Evolutionary conservation across 169 alveolate species (phyloP).

Genomic region (Amoebophrya sp.): DNA sequence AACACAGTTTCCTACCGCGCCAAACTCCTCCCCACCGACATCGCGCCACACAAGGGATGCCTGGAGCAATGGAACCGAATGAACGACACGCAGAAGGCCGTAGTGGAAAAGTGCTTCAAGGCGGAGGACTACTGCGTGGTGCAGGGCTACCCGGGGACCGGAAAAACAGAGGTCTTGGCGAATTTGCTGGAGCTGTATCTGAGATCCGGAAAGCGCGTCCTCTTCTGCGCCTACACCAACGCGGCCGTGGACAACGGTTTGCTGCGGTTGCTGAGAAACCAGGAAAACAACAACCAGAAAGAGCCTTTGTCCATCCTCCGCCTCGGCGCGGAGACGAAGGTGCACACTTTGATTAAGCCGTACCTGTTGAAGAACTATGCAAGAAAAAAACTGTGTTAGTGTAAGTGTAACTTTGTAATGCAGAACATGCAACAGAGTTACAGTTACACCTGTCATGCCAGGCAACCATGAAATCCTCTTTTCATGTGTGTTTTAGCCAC

Average conservation of each 20-base stretch:
- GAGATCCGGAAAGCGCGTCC: not conserved
- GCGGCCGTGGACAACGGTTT: not conserved
- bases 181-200: not conserved
- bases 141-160: not conserved
- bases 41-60: not conserved
- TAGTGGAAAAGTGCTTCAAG: not conserved
- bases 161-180: not conserved
- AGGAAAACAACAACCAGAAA: not conserved
- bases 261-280: not conserved
- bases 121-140: not conserved
- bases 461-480: too few species aligned
- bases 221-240: not conserved
- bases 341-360: not conserved
- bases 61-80: not conserved
- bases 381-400: too few species aligned
- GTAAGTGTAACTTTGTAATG: too few species aligned
- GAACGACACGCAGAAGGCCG: not conserved
- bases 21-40: too few species aligned
- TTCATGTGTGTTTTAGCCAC: too few species aligned
- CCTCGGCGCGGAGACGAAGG: not conserved
- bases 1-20: too few species aligned
- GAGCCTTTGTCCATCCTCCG: not conserved
- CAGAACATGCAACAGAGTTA: too few species aligned
- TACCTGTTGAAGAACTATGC: not conserved
- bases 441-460: too few species aligned